A percentile compares a stretch with the other conserved stretches of the same genome.
These are phyloP conservation scores for Dryadomyces sulphureus DNA, from an alignment of 2,329 filamentous ascomycete genomes.

Conservation along the genomic window DNA sequence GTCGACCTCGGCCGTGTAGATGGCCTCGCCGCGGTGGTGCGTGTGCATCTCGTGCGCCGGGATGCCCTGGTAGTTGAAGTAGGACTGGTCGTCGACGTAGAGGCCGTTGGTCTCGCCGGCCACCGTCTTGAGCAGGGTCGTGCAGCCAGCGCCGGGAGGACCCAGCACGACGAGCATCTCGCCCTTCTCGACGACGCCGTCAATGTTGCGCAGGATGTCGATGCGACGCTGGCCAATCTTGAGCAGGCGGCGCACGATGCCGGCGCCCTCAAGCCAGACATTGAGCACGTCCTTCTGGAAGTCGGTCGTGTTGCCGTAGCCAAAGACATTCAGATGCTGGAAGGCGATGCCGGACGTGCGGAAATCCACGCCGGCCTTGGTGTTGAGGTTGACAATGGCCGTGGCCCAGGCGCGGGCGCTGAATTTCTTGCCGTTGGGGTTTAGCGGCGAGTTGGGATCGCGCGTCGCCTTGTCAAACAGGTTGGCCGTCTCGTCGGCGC, in stretches of 20 bases:
- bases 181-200: slow-evolving; percentile 53
- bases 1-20: slow-evolving; percentile 76
- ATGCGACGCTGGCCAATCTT: slow-evolving; percentile 41
- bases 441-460: slow-evolving; percentile 28
- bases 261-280: slow-evolving; percentile 36
- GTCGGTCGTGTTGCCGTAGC: slow-evolving; percentile 52
- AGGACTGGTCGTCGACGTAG: slow-evolving; percentile 51
- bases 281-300: slow-evolving; percentile 56
- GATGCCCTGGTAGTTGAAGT: slow-evolving; percentile 73
- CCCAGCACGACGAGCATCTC: slow-evolving; percentile 67
- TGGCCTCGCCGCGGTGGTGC: slow-evolving; percentile 67
- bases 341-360: slow-evolving; percentile 51
- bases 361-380: slow-evolving; percentile 36
- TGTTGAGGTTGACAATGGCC: slow-evolving; percentile 37
- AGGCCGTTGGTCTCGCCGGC: slow-evolving; percentile 74
- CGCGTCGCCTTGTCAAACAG: slow-evolving; percentile 27
- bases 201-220: slow-evolving; percentile 53
- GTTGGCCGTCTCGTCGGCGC: slow-evolving; percentile 22
- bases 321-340: slow-evolving; percentile 53
- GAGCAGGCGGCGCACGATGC: slow-evolving; percentile 31
- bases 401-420: slow-evolving; percentile 43
- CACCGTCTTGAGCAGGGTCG: slow-evolving; percentile 73
- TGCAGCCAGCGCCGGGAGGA: slow-evolving; percentile 61
- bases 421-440: slow-evolving; percentile 34
- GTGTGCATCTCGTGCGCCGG: slow-evolving; percentile 61